Percentiles rank a stretch among this genome's conserved stretches.
phyloP scores from a whole-genome alignment of 371 early-diverging fungal genomes.

The Umbelopsis sp. region DNA sequence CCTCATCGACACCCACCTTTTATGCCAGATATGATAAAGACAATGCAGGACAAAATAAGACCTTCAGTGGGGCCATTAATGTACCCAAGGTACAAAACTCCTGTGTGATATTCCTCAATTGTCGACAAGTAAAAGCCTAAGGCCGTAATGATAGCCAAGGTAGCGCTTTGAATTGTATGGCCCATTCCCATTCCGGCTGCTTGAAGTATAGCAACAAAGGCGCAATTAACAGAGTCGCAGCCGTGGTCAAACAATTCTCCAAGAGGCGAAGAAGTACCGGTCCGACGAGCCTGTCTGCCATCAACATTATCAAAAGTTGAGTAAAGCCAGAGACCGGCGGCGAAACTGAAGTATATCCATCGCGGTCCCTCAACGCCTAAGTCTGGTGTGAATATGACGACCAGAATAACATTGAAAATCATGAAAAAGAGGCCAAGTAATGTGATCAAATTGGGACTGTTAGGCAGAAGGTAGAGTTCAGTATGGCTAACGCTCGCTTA shows the following conservation, averaged over 20 bases:
- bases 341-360: constrained; percentile 90
- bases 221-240: constrained; percentile 92
- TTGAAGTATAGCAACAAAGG: constrained; percentile 85
- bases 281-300: constrained; percentile 97
- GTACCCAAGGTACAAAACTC: constrained; percentile 88
- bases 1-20: constrained; percentile 33
- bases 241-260: constrained; percentile 97
- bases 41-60: constrained; percentile 74
- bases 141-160: constrained; percentile 71
- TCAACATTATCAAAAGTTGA: constrained; percentile 97
- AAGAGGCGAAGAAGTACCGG: constrained; percentile 88
- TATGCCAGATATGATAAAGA: constrained; percentile 73
- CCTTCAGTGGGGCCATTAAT: constrained; percentile 98
- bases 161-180: constrained; percentile 67
- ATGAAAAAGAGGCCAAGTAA: constrained; percentile 91
- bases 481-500: not conserved
- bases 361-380: constrained; percentile 71
- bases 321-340: constrained; percentile 90
- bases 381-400: constrained; percentile 76
- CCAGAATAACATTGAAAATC: constrained; percentile 74
- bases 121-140: constrained; percentile 91
- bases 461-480: not conserved
- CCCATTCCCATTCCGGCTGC: constrained; percentile 87
- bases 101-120: constrained; percentile 97
- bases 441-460: constrained; percentile 97